phyloP scores from a whole-genome alignment of 768 basidiomycete genomes.

The Serpula lacrymans region DNA sequence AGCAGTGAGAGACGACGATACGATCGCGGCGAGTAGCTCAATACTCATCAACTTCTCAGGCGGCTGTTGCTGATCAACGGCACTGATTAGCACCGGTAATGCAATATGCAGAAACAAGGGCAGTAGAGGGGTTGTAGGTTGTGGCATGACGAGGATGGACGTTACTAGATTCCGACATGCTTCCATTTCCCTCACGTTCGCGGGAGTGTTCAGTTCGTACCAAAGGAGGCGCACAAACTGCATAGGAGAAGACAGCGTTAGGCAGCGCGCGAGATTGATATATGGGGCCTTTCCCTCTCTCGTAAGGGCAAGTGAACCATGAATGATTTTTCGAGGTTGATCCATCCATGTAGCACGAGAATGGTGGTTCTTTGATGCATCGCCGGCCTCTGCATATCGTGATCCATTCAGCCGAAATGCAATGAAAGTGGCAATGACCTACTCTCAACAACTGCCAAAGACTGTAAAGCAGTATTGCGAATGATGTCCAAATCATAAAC shows the following conservation, averaged over 20 bases:
- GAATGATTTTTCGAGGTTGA: conserved; percentile 56
- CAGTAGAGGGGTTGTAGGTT: conserved; percentile 58
- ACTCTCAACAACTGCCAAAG: not conserved
- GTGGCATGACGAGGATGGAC: conserved; percentile 64
- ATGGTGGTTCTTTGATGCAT: conserved; percentile 14
- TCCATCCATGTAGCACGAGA: conserved; percentile 42
- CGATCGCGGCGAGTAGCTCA: conserved; percentile 62
- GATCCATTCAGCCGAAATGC: no score
- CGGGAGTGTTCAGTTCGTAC: conserved; percentile 54
- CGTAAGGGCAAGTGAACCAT: conserved; percentile 52
- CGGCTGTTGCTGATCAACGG: conserved; percentile 52
- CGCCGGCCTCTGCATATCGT: conserved; percentile 10
- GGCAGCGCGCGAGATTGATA: conserved; percentile 64
- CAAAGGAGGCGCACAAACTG: conserved; percentile 68
- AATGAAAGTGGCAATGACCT: conserved; percentile 1
- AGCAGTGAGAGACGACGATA: conserved; percentile 63
- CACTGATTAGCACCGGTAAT: conserved; percentile 54
- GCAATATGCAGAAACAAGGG: conserved; percentile 70
- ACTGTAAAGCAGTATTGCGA: not conserved
- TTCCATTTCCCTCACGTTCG: conserved; percentile 58
- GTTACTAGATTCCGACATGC: conserved; percentile 62
- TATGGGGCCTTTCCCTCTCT: conserved; percentile 59
- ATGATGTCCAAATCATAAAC: no score
- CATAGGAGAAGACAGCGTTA: conserved; percentile 54
- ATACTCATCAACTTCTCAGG: conserved; percentile 51